phyloP scores from a whole-genome alignment of 768 basidiomycete species.

The Hemileccinum rubropunctum region DNA sequence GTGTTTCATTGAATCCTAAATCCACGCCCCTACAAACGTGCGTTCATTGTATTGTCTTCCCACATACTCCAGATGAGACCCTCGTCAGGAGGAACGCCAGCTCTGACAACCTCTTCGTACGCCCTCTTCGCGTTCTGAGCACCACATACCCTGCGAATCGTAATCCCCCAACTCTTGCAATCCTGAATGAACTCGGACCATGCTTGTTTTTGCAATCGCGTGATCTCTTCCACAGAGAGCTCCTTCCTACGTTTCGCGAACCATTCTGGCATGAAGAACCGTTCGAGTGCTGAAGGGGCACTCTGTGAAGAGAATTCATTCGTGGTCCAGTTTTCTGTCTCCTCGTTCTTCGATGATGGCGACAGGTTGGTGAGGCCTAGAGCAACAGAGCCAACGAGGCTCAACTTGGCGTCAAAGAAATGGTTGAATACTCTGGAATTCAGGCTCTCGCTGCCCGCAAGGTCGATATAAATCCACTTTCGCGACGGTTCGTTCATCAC shows the following conservation, averaged over 20 bases:
- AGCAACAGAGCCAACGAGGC: conserved; percentile 41
- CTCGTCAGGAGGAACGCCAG: conserved; percentile 50
- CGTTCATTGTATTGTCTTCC: conserved; percentile 33
- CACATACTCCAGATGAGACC: conserved; percentile 69
- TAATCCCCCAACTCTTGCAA: conserved; percentile 50
- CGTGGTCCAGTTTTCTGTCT: conserved; percentile 37
- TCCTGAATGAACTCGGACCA: conserved; percentile 62
- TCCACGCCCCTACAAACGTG: conserved; percentile 11
- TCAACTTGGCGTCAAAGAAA: conserved; percentile 26
- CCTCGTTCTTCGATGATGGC: conserved; percentile 38
- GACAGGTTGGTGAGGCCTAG: conserved; percentile 59
- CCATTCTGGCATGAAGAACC: conserved; percentile 74
- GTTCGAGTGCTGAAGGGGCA: conserved; percentile 34
- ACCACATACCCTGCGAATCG: conserved; percentile 48
- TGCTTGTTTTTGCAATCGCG: conserved; percentile 47
- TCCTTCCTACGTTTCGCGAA: conserved; percentile 51
- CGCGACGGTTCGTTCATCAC: conserved; percentile 30
- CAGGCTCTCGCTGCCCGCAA: conserved; percentile 54
- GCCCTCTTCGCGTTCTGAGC: conserved; percentile 44
- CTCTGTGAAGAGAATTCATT: conserved; percentile 31
- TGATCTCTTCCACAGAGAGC: conserved; percentile 46
- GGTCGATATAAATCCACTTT: conserved; percentile 60
- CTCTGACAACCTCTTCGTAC: conserved; percentile 44
- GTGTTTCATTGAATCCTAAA: neutral
- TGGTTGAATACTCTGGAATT: conserved; percentile 44